A percentile compares a stretch with the other conserved stretches of the same genome.
These are phyloP conservation scores for Combretum micranthum DNA, from an alignment of 345 rosid genomes.

Conservation along the genomic window DNA sequence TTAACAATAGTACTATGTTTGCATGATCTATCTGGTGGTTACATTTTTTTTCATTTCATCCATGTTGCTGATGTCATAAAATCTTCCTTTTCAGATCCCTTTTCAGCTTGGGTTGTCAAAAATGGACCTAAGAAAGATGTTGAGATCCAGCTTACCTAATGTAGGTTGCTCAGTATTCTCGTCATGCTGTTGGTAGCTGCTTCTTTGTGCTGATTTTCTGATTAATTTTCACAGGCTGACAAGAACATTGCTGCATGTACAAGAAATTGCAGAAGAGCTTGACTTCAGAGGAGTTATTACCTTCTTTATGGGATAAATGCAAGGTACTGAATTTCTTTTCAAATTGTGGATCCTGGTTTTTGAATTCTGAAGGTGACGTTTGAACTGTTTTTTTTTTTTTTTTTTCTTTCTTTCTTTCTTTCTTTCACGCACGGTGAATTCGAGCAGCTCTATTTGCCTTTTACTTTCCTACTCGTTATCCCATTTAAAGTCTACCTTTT, in stretches of 20 bases:
- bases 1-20: too few relatives aligned
- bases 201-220: background rate
- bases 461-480: too few relatives aligned
- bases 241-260: slow-evolving; percentile 84
- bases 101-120: slow-evolving; percentile 87
- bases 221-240: slow-evolving; percentile 49
- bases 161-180: slow-evolving; percentile 32
- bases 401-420: too few relatives aligned
- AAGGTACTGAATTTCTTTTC: slow-evolving; percentile 39
- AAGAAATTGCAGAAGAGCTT: slow-evolving; percentile 95
- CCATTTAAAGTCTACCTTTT: too few relatives aligned
- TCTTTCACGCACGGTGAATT: too few relatives aligned
- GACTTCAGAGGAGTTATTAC: slow-evolving; percentile 82
- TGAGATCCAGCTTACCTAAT: slow-evolving; percentile 82
- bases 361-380: background rate
- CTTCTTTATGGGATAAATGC: slow-evolving; percentile 98
- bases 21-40: background rate
- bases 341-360: background rate
- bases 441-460: too few relatives aligned
- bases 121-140: slow-evolving; percentile 78
- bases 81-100: slow-evolving; percentile 55
- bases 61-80: slow-evolving; percentile 5
- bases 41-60: background rate
- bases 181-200: background rate
- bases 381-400: background rate